Evolutionary conservation across 1,139 yeast species (phyloP), one percentile per base, ranked within the genome.

Genomic region (Torulaspora globosa): DNA sequence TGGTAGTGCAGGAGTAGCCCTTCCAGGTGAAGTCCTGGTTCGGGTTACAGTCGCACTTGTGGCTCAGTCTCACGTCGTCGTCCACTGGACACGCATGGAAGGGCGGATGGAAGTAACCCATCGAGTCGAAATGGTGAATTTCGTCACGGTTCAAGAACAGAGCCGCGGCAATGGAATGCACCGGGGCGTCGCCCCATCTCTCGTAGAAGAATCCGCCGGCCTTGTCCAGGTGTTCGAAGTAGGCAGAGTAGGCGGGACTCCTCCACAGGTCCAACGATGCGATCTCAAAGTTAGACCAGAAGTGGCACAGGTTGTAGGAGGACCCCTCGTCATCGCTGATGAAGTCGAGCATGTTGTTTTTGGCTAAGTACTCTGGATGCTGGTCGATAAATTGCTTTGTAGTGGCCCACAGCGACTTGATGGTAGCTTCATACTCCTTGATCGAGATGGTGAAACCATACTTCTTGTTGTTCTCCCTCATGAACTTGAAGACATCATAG

Each of bases 161-260:
- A 0, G 95, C 73, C 1, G 88, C 94, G 1, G 92, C 90, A 53
- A 88, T 78, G 2, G 95, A 82, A 68, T 88, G 96, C 19, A 88
- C 79, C 5, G 96, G 96, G 0, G 96, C 96, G 67, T 89, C 96
- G 27, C 96, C 96, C 97, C 97, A 89, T 63, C 96, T 74, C 66
- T 89, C 96, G 66, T 89, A 89, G 70, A 85, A 89, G 70, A 89
- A 89, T 3, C 95, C 95, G 32, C 96, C 96, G 1, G 82, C 74
- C 49, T 72, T 61, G 64, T 89, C 97, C 56, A 89, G 73, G 55
- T 74, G 68, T 15, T 85, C 79, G 59, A 89, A 89, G 67, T 80
- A 89, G 36, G 74, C 75, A 12, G 72, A 66, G 66, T 89, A 89
- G 1, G 82, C 80, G 36, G 77, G 73, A 9, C 79, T 69, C 57